Evolutionary conservation across 1,284 basidiomycete genomes (phyloP).

Genomic region (Moniliella sp.): DNA sequence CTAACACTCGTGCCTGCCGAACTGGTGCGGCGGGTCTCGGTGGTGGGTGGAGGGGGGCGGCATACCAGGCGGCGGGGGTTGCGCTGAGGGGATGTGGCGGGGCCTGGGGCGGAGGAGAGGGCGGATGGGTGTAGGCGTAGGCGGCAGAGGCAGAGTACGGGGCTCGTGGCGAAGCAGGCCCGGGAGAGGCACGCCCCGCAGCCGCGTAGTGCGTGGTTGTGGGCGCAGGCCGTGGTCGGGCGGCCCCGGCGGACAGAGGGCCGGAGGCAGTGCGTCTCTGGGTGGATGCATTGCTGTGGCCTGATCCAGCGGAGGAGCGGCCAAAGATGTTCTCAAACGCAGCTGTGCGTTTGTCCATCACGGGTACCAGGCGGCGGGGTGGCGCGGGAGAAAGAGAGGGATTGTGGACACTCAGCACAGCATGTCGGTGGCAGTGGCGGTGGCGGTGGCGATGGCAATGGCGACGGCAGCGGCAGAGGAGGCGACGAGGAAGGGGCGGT

Average conservation of each 20-base stretch:
- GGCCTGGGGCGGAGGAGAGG: conserved; percentile 1
- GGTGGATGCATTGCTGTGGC: too few relatives aligned
- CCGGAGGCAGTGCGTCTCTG: conserved; percentile 23
- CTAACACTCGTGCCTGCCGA: too few relatives aligned
- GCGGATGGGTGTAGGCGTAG: not conserved
- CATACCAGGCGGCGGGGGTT: not conserved
- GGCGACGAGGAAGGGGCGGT: too few relatives aligned
- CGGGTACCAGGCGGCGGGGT: too few relatives aligned
- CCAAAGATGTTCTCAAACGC: conserved; percentile 30
- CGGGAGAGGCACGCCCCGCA: too few relatives aligned
- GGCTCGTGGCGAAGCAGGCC: too few relatives aligned
- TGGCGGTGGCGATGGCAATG: too few relatives aligned
- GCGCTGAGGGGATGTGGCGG: too few relatives aligned
- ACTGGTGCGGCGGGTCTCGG: conserved; percentile 3
- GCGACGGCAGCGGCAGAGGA: too few relatives aligned
- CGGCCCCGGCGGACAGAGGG: conserved; percentile 3
- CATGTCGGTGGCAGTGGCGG: too few relatives aligned
- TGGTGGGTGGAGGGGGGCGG: conserved; percentile 2
- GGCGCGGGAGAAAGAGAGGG: too few relatives aligned
- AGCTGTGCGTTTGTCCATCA: conserved; percentile 24
- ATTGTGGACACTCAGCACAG: too few relatives aligned
- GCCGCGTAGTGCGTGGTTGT: not conserved
- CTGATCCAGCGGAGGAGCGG: conserved; percentile 16
- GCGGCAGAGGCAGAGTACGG: not conserved
- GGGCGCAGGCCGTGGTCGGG: not conserved